These are phyloP conservation scores for Ganoderma lucidum DNA, from an alignment of 1,284 basidiomycete species.

Conservation along the genomic window DNA sequence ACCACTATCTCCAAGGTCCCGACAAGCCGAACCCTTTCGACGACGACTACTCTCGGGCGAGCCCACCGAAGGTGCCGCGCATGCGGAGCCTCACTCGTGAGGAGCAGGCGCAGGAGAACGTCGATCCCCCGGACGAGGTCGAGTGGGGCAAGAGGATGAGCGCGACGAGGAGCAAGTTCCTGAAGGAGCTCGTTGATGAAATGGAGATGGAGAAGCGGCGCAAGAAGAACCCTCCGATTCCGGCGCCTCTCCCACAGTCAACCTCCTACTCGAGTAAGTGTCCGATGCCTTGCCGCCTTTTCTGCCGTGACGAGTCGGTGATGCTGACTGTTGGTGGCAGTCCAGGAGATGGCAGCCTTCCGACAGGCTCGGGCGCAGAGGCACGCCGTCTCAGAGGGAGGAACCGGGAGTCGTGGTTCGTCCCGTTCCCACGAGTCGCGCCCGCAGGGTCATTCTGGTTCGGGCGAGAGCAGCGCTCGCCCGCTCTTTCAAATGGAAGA, in stretches of 20 bases:
- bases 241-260: slow-evolving; percentile 30
- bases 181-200: slow-evolving; percentile 50
- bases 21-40: slow-evolving; percentile 51
- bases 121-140: slow-evolving; percentile 50
- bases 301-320: not conserved
- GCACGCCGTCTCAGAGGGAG: slow-evolving; percentile 35
- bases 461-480: slow-evolving; percentile 33
- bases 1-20: slow-evolving; percentile 56
- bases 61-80: slow-evolving; percentile 49
- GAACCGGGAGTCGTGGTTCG: slow-evolving; percentile 41
- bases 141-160: slow-evolving; percentile 52
- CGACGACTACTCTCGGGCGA: slow-evolving; percentile 47
- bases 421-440: slow-evolving; percentile 42
- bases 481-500: slow-evolving; percentile 31
- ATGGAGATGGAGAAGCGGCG: slow-evolving; percentile 44
- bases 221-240: slow-evolving; percentile 38
- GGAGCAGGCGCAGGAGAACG: slow-evolving; percentile 49
- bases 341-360: slow-evolving; percentile 37
- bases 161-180: slow-evolving; percentile 47
- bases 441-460: slow-evolving; percentile 24
- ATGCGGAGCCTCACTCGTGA: slow-evolving; percentile 45
- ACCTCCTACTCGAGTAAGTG: slow-evolving; percentile 38
- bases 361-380: slow-evolving; percentile 38
- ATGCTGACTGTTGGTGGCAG: slow-evolving; percentile 24
- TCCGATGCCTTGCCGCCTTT: not conserved